These are phyloP conservation scores for Sarocladiaceae sp. DNA, from an alignment of 2,329 filamentous ascomycete genomes.

Conservation along the genomic window DNA sequence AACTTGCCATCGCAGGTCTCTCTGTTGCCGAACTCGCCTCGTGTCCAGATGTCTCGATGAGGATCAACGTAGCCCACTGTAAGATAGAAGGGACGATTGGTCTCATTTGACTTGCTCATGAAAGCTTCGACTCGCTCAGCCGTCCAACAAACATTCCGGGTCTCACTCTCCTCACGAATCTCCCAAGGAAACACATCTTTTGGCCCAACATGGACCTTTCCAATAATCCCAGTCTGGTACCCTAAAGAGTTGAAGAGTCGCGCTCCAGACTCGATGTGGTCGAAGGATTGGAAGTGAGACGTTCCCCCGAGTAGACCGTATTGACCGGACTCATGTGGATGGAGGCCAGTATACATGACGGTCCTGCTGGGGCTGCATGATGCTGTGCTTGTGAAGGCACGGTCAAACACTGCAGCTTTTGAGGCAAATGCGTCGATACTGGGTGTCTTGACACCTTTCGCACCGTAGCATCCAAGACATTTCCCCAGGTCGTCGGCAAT, in stretches of 20 bases:
- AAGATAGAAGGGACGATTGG: slow-evolving; percentile 34
- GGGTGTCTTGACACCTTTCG: slow-evolving; percentile 27
- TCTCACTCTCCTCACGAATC: slow-evolving; percentile 33
- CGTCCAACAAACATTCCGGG: slow-evolving; percentile 36
- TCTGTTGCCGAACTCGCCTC: slow-evolving; percentile 39
- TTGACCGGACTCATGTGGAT: slow-evolving; percentile 44
- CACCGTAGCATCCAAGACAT: slow-evolving; percentile 31
- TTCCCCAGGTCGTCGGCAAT: slow-evolving; percentile 39
- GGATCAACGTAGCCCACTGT: slow-evolving; percentile 44
- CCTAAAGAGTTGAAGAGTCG: slow-evolving; percentile 31
- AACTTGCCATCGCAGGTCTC: slow-evolving; percentile 3
- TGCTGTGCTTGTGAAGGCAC: slow-evolving; percentile 39
- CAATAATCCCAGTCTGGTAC: slow-evolving; percentile 42
- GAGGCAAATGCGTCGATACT: slow-evolving; percentile 35
- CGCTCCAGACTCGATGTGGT: slow-evolving; percentile 38
- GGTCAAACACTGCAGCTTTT: slow-evolving; percentile 30
- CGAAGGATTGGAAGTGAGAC: slow-evolving; percentile 39
- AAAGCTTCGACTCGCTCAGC: slow-evolving; percentile 34
- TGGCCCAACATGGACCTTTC: slow-evolving; percentile 45
- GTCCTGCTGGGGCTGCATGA: slow-evolving; percentile 44
- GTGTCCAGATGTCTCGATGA: slow-evolving; percentile 32
- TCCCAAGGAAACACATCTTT: slow-evolving; percentile 36
- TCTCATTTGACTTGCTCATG: slow-evolving; percentile 27
- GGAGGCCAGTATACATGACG: slow-evolving; percentile 43
- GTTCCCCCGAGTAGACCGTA: slow-evolving; percentile 35